Evolutionary conservation across 495 filamentous ascomycete genomes (phyloP).

Genomic region (Penicillium parvum): DNA sequence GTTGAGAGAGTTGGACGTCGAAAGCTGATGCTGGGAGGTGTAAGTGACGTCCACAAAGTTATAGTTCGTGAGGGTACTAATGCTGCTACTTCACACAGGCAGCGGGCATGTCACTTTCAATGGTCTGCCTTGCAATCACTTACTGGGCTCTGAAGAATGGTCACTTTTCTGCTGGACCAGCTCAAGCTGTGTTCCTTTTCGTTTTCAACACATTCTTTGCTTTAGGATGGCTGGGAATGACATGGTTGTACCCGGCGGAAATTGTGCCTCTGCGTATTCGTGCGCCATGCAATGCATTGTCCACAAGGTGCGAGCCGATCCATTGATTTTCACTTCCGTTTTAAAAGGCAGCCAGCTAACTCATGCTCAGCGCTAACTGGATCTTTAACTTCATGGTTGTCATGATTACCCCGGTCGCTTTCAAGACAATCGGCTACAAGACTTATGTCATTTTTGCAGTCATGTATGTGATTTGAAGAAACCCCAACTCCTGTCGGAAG

Average conservation of each 20-base stretch:
- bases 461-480: too few species aligned
- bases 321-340: background rate
- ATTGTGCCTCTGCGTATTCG: conserved; percentile 33
- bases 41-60: too few species aligned
- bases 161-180: conserved; percentile 25
- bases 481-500: background rate
- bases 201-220: conserved; percentile 38
- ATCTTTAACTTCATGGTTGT: conserved; percentile 39
- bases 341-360: too few species aligned
- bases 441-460: conserved; percentile 47
- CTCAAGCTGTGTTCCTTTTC: conserved; percentile 34
- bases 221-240: conserved; percentile 30
- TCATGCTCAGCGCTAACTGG: conserved; percentile 6
- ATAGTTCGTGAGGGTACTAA: too few species aligned
- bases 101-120: conserved; percentile 49
- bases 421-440: conserved; percentile 33
- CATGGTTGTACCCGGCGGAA: conserved; percentile 37
- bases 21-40: conserved; percentile 47
- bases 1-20: conserved; percentile 48
- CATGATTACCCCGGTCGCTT: conserved; percentile 39
- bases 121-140: conserved; percentile 33
- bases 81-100: too few species aligned
- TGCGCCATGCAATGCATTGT: conserved; percentile 30
- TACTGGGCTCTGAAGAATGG: conserved; percentile 28
- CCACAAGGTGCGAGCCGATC: conserved; percentile 27